A percentile compares a stretch with the other conserved stretches of the same genome.
Conservation (phyloP, 2,329 filamentous ascomycete species). For the Colletotrichum tropicale region DNA sequence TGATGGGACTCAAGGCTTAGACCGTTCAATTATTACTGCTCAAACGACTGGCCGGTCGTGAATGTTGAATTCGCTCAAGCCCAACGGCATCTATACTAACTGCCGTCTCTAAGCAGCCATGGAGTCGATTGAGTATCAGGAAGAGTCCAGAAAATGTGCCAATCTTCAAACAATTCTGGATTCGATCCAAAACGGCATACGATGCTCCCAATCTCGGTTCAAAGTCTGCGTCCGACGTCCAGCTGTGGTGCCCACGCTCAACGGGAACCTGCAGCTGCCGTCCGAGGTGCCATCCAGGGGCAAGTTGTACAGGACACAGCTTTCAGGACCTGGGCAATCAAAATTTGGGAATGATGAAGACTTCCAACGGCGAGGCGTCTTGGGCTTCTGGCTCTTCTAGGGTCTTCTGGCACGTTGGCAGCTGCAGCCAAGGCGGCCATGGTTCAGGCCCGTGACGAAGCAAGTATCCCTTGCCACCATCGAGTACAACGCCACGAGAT, state of each 20-base stretch:
- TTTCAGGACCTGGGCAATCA: neutral
- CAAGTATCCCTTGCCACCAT: fast-evolving
- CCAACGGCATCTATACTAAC: neutral
- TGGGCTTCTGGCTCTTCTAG: neutral
- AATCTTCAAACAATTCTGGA: no score
- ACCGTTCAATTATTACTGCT: fast-evolving
- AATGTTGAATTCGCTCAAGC: fast-evolving
- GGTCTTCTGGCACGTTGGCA: neutral
- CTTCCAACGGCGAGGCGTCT: neutral
- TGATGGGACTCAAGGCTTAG: fast-evolving
- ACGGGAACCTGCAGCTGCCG: slow-evolving; percentile 7
- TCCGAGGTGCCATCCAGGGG: neutral
- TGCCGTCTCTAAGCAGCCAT: fast-evolving
- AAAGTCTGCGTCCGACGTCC: neutral
- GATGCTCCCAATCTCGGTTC: neutral
- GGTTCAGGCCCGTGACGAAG: fast-evolving
- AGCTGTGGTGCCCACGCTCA: neutral
- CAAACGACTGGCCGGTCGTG: fast-evolving
- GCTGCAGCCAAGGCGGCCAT: neutral
- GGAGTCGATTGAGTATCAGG: neutral
- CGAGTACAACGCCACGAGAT: neutral
- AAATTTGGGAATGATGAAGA: neutral
- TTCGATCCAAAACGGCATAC: neutral
- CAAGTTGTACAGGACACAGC: neutral
- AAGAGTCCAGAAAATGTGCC: neutral